A percentile compares a stretch with the other conserved stretches of the same genome.
Evolutionary conservation across 2,329 filamentous ascomycete genomes (phyloP).

Genomic region (Emmonsiellopsis sp.): DNA sequence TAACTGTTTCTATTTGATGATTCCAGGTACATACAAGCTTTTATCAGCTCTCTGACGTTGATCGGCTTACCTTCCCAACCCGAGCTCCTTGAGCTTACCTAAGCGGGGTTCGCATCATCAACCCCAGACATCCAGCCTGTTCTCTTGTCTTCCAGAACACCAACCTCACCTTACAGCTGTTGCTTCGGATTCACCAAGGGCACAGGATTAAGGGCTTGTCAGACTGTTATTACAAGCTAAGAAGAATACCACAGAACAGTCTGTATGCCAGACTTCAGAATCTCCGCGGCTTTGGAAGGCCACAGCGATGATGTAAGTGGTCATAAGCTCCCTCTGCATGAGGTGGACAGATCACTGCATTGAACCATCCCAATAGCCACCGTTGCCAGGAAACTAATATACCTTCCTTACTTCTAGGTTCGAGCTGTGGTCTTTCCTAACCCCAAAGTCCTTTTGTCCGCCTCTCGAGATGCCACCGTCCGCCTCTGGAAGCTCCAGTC

Average conservation of each 20-base stretch:
- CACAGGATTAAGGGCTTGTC: neutral
- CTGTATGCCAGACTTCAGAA: conserved; percentile 75
- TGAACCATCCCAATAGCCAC: conserved; percentile 3
- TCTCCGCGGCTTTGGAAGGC: conserved; percentile 79
- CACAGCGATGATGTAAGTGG: conserved; percentile 84
- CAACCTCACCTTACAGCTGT: neutral
- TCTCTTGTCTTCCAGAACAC: neutral
- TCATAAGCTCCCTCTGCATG: conserved; percentile 3
- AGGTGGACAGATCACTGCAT: conserved; percentile 3
- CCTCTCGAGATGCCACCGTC: conserved; percentile 85
- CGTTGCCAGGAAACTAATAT: neutral
- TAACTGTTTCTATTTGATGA: neutral
- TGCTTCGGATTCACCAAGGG: neutral
- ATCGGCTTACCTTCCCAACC: no score
- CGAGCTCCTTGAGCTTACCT: no score
- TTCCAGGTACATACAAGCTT: conserved; percentile 1
- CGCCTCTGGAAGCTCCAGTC: conserved; percentile 70
- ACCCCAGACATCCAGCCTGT: neutral
- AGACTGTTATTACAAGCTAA: neutral
- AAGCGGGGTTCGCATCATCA: neutral
- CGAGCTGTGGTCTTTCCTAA: conserved; percentile 73
- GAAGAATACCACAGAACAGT: neutral
- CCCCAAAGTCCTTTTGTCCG: conserved; percentile 65
- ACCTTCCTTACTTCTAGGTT: conserved; percentile 50
- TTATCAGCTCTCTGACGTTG: no score